These are phyloP conservation scores for Isabelozyma rhagii DNA, from an alignment of 805 yeast species.

Conservation along the genomic window DNA sequence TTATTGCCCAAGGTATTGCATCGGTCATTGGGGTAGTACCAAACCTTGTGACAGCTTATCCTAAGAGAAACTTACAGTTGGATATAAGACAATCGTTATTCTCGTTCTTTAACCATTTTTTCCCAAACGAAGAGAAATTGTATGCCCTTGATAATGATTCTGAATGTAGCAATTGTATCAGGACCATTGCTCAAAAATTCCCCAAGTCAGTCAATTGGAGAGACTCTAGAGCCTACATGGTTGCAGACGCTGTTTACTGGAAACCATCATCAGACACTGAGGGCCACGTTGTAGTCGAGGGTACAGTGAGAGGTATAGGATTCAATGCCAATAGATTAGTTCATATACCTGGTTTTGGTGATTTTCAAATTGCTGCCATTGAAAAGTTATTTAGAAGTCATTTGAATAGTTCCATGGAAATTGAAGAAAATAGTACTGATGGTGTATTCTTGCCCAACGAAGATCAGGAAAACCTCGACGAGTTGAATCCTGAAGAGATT, in stretches of 20 bases:
- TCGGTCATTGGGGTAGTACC: constrained; percentile 76
- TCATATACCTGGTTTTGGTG: constrained; percentile 89
- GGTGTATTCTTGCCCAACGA: constrained; percentile 28
- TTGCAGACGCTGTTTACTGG: constrained; percentile 64
- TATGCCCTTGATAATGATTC: constrained; percentile 63
- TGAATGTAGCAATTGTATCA: constrained; percentile 70
- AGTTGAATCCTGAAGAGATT: constrained; percentile 52
- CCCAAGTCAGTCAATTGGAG: constrained; percentile 91
- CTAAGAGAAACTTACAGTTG: constrained; percentile 71
- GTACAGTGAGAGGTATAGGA: constrained; percentile 84
- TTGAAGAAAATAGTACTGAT: constrained; percentile 19
- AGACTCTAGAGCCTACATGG: constrained; percentile 83
- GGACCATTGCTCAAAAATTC: constrained; percentile 78
- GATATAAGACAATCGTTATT: constrained; percentile 49
- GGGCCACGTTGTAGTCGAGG: constrained; percentile 60
- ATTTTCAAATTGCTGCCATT: constrained; percentile 70
- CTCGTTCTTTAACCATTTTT: constrained; percentile 41
- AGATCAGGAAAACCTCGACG: constrained; percentile 57
- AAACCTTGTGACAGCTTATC: constrained; percentile 62
- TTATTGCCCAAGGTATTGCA: constrained; percentile 90
- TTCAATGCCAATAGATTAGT: constrained; percentile 74
- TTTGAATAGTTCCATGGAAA: constrained; percentile 9
- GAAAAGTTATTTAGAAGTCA: constrained; percentile 39
- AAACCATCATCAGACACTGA: constrained; percentile 23
- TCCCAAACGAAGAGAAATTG: constrained; percentile 71